phyloP scores from a whole-genome alignment of 257 asterid genomes.

The Solanum paucissectum region DNA sequence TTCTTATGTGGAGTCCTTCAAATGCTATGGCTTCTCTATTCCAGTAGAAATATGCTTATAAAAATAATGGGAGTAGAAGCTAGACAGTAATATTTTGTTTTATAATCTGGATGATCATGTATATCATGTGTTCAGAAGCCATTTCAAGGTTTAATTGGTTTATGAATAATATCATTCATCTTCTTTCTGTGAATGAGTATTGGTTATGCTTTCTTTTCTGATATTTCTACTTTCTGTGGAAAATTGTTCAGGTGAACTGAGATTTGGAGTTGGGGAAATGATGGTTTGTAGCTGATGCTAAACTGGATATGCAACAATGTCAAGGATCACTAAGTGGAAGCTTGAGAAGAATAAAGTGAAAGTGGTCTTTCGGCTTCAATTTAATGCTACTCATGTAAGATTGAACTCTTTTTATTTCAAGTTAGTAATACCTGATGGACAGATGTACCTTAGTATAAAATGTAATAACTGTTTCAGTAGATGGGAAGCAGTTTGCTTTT shows the following conservation, averaged over 20 bases:
- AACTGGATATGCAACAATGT: slow-evolving; percentile 49
- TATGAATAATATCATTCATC: background rate
- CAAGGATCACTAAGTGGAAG: slow-evolving; percentile 90
- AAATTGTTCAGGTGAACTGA: slow-evolving; percentile 1
- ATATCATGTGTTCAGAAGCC: background rate
- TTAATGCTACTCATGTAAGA: slow-evolving; percentile 89
- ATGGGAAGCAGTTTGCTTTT: background rate
- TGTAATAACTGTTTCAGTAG: background rate
- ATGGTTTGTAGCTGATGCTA: slow-evolving; percentile 32
- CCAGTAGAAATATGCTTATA: background rate
- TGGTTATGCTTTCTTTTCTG: background rate
- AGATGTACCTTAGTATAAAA: background rate
- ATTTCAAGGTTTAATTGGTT: background rate
- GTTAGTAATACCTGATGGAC: background rate
- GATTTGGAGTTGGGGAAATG: background rate
- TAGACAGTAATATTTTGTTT: background rate
- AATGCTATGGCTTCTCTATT: background rate
- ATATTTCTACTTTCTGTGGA: background rate
- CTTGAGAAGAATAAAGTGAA: slow-evolving; percentile 93
- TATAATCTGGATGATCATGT: background rate
- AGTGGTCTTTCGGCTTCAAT: slow-evolving; percentile 98
- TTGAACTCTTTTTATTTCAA: slow-evolving; percentile 4
- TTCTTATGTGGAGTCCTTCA: background rate
- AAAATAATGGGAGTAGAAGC: background rate
- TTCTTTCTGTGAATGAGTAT: background rate